A percentile compares a stretch with the other conserved stretches of the same genome.
phyloP scores from a whole-genome alignment of 2,329 filamentous ascomycete genomes.

The Pestalotiopsis sp. region DNA sequence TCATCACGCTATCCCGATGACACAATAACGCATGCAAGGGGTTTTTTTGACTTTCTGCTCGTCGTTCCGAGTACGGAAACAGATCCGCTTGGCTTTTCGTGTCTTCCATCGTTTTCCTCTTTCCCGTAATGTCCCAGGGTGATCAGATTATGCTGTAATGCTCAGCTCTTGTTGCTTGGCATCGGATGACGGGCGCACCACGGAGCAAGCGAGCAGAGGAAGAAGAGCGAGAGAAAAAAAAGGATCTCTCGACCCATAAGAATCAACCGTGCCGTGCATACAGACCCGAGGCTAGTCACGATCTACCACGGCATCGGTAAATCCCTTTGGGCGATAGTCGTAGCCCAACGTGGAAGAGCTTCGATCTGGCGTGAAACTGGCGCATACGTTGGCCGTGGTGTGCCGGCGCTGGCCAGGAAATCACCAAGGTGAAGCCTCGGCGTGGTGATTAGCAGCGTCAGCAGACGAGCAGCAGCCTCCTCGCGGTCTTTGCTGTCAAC shows the following conservation, averaged over 20 bases:
- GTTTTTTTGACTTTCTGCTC: background rate
- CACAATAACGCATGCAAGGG: background rate
- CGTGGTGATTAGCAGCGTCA: too few relatives aligned
- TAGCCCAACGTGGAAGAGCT: background rate
- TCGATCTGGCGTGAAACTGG: constrained; percentile 5
- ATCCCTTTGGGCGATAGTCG: background rate
- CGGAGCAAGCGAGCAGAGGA: background rate
- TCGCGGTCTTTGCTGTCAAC: background rate
- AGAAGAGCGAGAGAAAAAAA: background rate
- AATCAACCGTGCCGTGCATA: background rate
- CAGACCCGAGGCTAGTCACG: background rate
- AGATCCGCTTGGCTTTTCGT: background rate
- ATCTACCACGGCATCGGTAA: background rate
- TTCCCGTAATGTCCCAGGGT: background rate
- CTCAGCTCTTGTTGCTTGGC: background rate
- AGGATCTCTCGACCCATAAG: background rate
- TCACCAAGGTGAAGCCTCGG: too few relatives aligned
- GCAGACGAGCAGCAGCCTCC: too few relatives aligned
- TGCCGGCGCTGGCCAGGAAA: background rate
- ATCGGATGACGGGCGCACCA: background rate
- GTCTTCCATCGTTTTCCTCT: background rate
- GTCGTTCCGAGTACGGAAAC: background rate
- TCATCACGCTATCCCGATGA: background rate
- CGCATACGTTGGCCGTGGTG: background rate
- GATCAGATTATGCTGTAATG: background rate